Base-by-base conservation (phyloP, 2,329 filamentous ascomycete genomes). In the Cadophora sp. region DNA sequence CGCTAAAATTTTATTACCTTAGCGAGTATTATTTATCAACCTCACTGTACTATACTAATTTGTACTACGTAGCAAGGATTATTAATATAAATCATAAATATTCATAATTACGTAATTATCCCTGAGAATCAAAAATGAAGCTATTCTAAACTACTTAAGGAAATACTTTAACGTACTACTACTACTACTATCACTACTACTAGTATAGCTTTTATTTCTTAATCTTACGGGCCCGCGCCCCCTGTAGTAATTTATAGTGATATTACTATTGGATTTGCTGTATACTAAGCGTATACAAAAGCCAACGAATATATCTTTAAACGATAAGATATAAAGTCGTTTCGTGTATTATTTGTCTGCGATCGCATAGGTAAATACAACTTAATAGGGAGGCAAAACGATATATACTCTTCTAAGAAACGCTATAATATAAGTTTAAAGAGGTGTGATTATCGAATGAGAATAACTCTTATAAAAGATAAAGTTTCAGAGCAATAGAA, bases 251-350 rank as follows among this genome's bases (percentile, higher is more conserved):
- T 22, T 48, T 48, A 56, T n/a, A 56, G 19, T 37, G 12, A 56
- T 56, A 56, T 37, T 56, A 5, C 29, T 56, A 56, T 9, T 56
- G n/a, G 53, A n/a, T 56, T 56, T 56, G 14, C n/a, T 56, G 19
- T n/a, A 9, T 31, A 6, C 5, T 14, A 60, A 46, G 34, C 37
- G 26, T 22, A 60, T 46, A 8, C 22, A 43, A 40, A 26, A 60
- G 34, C 37, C 29, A 60, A 60, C 29, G 24, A 27, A 3, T 60
- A 60, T 46, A 22, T 27, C 11, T 27, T 60, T 27, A 40, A 26
- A 26, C 1, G 19, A n/a, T 11, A 7, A 27, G 12, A 60, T 29
- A 60, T 3, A 5, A 31, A 34, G 24, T 19, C 9, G 12, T 56
- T 31, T 7, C 29, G 19, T 37, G 53, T 7, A 56, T 56, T 56